phyloP scores from a whole-genome alignment of 148 eudicot genomes.

The Polygonum aviculare region DNA sequence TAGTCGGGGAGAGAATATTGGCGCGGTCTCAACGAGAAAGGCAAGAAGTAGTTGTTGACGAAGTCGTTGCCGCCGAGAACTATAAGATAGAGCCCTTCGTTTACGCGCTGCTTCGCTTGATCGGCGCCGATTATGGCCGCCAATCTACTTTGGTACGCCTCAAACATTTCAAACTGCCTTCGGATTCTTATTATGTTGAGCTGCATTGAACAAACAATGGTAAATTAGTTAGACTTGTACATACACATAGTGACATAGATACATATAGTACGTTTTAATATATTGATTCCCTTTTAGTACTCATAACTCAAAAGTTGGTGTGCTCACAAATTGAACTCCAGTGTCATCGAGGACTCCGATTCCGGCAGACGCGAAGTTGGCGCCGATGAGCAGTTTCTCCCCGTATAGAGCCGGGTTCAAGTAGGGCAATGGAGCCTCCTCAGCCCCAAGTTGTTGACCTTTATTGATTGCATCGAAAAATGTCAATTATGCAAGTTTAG shows the following conservation, averaged over 20 bases:
- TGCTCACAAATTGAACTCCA: slow-evolving; percentile 40
- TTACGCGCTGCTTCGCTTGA: slow-evolving; percentile 33
- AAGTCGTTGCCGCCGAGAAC: slow-evolving; percentile 82
- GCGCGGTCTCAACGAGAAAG: slow-evolving; percentile 35
- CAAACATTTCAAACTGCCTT: slow-evolving; percentile 37
- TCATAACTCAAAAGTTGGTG: neutral
- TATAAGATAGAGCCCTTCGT: slow-evolving; percentile 41
- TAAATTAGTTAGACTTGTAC: neutral
- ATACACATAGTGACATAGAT: neutral
- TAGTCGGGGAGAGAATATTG: slow-evolving; percentile 40
- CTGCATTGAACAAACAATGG: slow-evolving; percentile 16
- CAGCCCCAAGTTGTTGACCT: slow-evolving; percentile 14
- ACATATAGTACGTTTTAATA: neutral
- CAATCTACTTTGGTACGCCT: slow-evolving; percentile 45
- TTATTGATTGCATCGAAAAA: neutral
- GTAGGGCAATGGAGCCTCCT: slow-evolving; percentile 11
- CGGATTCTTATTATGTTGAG: slow-evolving; percentile 48
- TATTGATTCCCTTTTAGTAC: too few relatives aligned
- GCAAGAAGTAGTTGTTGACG: slow-evolving; percentile 74
- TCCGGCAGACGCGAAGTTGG: slow-evolving; percentile 16
- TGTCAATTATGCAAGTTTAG: neutral
- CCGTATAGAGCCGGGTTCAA: slow-evolving; percentile 13
- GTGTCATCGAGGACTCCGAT: slow-evolving; percentile 17
- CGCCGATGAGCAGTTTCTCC: slow-evolving; percentile 9
- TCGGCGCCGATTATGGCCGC: slow-evolving; percentile 34